Evolutionary conservation across 495 filamentous ascomycete species (phyloP).

Genomic region (Geoglossum glabrum): DNA sequence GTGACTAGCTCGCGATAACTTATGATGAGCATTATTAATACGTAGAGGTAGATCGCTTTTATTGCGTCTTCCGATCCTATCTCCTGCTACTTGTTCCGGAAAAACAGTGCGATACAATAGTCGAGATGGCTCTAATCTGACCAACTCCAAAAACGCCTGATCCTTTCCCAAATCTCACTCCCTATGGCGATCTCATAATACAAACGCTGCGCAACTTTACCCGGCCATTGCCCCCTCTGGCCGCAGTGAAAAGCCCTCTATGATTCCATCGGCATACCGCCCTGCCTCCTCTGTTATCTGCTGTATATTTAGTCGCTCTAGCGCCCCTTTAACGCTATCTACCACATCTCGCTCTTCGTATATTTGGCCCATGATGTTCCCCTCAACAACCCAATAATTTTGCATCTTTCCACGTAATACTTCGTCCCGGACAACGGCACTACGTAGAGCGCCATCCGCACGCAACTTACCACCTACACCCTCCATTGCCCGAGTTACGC

Average conservation of each 20-base stretch:
- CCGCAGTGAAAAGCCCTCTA: not conserved
- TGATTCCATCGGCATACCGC: conserved; percentile 1
- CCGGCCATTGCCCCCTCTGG: not conserved
- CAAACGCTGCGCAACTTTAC: not conserved
- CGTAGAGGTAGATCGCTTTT: no score
- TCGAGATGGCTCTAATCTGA: no score
- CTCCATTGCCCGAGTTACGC: conserved; percentile 23
- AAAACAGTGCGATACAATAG: no score
- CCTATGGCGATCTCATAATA: not conserved
- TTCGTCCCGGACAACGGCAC: conserved; percentile 36
- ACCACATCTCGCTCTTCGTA: conserved; percentile 4
- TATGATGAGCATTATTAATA: no score
- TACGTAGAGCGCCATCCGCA: conserved; percentile 32
- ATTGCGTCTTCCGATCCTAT: no score
- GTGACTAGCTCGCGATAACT: no score
- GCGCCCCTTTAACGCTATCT: conserved; percentile 1
- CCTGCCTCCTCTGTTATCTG: conserved; percentile 2
- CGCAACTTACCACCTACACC: conserved; percentile 29
- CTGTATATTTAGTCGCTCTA: not conserved
- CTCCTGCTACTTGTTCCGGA: no score
- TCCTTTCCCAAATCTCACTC: not conserved
- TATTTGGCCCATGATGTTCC: conserved; percentile 4
- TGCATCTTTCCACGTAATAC: conserved; percentile 15
- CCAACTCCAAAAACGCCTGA: not conserved
- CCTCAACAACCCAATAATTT: conserved; percentile 1